Evolutionary conservation across 2,329 filamentous ascomycete genomes (phyloP).

Genomic region (Fusarium drepaniforme): DNA sequence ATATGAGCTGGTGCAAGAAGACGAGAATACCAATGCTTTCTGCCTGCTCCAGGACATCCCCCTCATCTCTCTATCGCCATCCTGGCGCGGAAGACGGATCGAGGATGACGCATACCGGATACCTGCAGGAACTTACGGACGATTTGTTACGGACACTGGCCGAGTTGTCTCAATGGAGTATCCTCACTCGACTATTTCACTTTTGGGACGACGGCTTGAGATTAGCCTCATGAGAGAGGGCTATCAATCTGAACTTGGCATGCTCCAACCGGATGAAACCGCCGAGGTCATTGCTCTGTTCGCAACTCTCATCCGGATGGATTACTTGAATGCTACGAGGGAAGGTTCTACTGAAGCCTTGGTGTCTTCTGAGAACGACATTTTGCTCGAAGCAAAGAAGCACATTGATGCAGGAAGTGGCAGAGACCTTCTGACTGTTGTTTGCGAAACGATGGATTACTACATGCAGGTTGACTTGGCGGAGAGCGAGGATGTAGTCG

Average conservation of each 20-base stretch:
- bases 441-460: conserved; percentile 87
- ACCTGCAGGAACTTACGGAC: conserved; percentile 73
- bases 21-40: conserved; percentile 86
- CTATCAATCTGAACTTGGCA: conserved; percentile 64
- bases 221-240: conserved; percentile 71
- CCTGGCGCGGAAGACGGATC: conserved; percentile 57
- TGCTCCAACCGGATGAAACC: conserved; percentile 70
- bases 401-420: conserved; percentile 63
- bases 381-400: conserved; percentile 68
- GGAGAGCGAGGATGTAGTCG: conserved; percentile 71
- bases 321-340: conserved; percentile 53
- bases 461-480: conserved; percentile 69
- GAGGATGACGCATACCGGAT: conserved; percentile 70
- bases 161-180: conserved; percentile 83
- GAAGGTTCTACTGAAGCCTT: conserved; percentile 48
- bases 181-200: conserved; percentile 81
- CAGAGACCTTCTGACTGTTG: conserved; percentile 82
- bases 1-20: conserved; percentile 85
- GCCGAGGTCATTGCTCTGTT: conserved; percentile 82
- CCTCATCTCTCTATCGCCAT: conserved; percentile 67
- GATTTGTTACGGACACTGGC: conserved; percentile 82
- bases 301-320: conserved; percentile 74
- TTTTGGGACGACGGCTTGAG: conserved; percentile 82
- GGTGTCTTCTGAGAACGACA: conserved; percentile 50
- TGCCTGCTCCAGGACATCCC: conserved; percentile 73